These are phyloP conservation scores for Purpureocillium takamizusanense DNA, from an alignment of 2,329 filamentous ascomycete genomes.

Conservation along the genomic window DNA sequence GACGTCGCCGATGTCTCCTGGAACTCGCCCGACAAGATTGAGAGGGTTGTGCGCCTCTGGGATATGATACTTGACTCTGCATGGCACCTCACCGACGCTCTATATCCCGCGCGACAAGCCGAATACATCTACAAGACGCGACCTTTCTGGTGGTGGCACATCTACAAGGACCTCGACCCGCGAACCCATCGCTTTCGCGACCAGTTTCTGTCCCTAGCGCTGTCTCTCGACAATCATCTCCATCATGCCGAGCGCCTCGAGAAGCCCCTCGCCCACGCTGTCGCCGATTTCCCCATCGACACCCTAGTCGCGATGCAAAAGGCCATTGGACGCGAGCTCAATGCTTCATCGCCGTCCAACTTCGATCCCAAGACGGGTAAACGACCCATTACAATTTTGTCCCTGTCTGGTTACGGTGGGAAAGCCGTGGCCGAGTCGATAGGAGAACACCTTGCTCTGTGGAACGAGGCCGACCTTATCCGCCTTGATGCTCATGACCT, in stretches of 20 bases:
- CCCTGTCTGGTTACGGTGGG: constrained; percentile 28
- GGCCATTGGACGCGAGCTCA: constrained; percentile 19
- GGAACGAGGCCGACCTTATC: constrained; percentile 57
- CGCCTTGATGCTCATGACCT: constrained; percentile 61
- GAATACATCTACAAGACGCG: constrained; percentile 23
- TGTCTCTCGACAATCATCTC: constrained; percentile 17
- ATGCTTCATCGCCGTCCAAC: constrained; percentile 13
- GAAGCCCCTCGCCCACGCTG: constrained; percentile 22
- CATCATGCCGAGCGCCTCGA: constrained; percentile 20
- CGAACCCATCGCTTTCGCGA: constrained; percentile 19
- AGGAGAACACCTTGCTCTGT: constrained; percentile 53
- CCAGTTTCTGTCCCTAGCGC: constrained; percentile 16
- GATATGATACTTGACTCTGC: constrained; percentile 28
- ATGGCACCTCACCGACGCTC: constrained; percentile 23
- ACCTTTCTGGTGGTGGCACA: constrained; percentile 32
- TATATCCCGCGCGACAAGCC: constrained; percentile 23
- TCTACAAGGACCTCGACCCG: constrained; percentile 23
- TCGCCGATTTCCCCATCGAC: constrained; percentile 23
- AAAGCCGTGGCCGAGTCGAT: constrained; percentile 33
- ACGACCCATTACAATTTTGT: constrained; percentile 28
- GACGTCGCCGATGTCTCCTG: constrained; percentile 3
- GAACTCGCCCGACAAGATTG: constrained; percentile 9
- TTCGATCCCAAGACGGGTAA: constrained; percentile 23
- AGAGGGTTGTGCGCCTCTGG: constrained; percentile 13
- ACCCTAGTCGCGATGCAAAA: constrained; percentile 21